Percentiles rank a stretch among this genome's conserved stretches.
Conservation (phyloP, 345 rosid genomes). For the Ceriops zippeliana region DNA sequence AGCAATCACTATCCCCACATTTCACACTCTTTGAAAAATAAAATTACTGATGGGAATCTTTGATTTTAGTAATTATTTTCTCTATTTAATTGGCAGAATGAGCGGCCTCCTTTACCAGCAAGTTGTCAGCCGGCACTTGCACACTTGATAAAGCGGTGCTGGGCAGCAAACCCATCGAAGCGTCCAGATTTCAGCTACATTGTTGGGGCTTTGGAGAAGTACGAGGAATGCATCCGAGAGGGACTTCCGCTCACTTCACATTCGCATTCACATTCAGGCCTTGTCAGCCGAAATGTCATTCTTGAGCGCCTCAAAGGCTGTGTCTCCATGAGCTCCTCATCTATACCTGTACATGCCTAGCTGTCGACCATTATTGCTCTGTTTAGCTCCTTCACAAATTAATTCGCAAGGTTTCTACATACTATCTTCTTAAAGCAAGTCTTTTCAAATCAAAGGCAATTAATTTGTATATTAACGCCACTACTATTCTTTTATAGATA, state of each 20-base stretch:
- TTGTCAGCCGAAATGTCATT: slow-evolving; percentile 57
- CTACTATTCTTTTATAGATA: no score
- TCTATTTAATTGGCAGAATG: slow-evolving; percentile 47
- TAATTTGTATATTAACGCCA: no score
- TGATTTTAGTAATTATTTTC: no score
- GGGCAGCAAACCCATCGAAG: slow-evolving; percentile 85
- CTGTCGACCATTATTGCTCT: background rate
- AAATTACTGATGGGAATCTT: no score
- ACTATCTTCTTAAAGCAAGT: no score
- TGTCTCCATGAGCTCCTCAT: slow-evolving; percentile 65
- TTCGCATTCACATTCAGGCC: slow-evolving; percentile 67
- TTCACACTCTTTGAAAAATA: no score
- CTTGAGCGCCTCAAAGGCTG: slow-evolving; percentile 74
- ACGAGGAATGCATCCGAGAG: slow-evolving; percentile 79
- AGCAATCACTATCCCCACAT: no score
- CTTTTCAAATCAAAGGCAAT: no score
- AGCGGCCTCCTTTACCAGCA: slow-evolving; percentile 84
- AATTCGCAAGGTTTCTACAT: no score
- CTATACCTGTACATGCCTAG: slow-evolving; percentile 79
- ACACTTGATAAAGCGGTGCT: slow-evolving; percentile 84
- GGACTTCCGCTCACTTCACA: slow-evolving; percentile 84
- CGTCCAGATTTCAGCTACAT: slow-evolving; percentile 86
- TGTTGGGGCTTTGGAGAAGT: slow-evolving; percentile 73
- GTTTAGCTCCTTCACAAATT: no score
- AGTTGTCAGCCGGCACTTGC: slow-evolving; percentile 90